These are phyloP conservation scores for Wickerhamomyces hampshirensis DNA, from an alignment of 805 yeast species.

Conservation along the genomic window DNA sequence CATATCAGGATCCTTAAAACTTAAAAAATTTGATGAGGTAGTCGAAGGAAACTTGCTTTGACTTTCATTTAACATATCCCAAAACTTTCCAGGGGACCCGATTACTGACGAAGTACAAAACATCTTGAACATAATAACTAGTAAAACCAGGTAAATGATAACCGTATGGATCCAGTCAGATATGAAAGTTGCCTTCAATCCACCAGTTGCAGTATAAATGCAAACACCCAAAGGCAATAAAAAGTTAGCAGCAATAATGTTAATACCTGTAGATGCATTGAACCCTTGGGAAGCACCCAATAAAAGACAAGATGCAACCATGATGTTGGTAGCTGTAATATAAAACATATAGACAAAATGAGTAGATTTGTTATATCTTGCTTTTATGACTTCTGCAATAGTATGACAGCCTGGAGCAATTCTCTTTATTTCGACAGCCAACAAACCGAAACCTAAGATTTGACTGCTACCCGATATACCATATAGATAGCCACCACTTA, in stretches of 20 bases:
- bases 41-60: slow-evolving; percentile 27
- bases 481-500: slow-evolving; percentile 36
- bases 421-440: slow-evolving; percentile 36
- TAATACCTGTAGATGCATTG: slow-evolving; percentile 38
- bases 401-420: slow-evolving; percentile 41
- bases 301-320: slow-evolving; percentile 34
- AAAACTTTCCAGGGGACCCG: slow-evolving; percentile 41
- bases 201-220: slow-evolving; percentile 45
- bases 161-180: slow-evolving; percentile 50
- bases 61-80: slow-evolving; percentile 35
- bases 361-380: slow-evolving; percentile 32
- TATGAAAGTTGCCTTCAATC: slow-evolving; percentile 45
- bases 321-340: slow-evolving; percentile 33
- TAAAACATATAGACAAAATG: slow-evolving; percentile 34
- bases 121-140: slow-evolving; percentile 29
- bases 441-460: slow-evolving; percentile 30
- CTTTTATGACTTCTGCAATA: slow-evolving; percentile 32
- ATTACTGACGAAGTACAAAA: slow-evolving; percentile 33
- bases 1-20: slow-evolving; percentile 28
- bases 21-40: slow-evolving; percentile 28
- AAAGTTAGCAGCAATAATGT: slow-evolving; percentile 40
- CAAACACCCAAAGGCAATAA: slow-evolving; percentile 43
- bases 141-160: slow-evolving; percentile 35
- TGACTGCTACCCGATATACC: slow-evolving; percentile 29
- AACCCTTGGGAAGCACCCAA: slow-evolving; percentile 42